A percentile compares a stretch with the other conserved stretches of the same genome.
phyloP scores from a whole-genome alignment of 305 asterid genomes.

The Fraxinus floribunda region DNA sequence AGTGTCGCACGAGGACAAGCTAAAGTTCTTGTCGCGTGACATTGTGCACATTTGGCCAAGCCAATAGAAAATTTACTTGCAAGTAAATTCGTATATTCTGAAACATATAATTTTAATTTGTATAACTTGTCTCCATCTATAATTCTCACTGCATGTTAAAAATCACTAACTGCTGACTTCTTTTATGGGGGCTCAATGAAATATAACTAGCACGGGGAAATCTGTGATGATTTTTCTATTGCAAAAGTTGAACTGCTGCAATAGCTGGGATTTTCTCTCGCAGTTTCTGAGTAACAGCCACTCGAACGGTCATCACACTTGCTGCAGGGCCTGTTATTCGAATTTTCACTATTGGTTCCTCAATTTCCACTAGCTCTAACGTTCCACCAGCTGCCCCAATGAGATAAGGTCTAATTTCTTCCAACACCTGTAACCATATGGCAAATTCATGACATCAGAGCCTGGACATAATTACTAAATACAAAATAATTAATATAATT shows the following conservation, averaged over 20 bases:
- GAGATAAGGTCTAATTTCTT: conserved; percentile 88
- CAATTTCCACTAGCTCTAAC: conserved; percentile 73
- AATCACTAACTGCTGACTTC: not conserved
- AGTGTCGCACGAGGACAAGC: too few relatives aligned
- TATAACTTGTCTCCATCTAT: not conserved
- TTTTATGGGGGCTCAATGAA: not conserved
- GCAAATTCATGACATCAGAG: not conserved
- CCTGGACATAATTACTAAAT: not conserved
- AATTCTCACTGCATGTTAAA: not conserved
- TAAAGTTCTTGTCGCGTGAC: too few relatives aligned
- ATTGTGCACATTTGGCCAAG: too few relatives aligned
- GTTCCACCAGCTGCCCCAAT: conserved; percentile 95
- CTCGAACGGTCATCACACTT: conserved; percentile 94
- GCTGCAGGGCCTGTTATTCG: conserved; percentile 93
- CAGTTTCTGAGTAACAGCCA: conserved; percentile 92
- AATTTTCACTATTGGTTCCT: conserved; percentile 91
- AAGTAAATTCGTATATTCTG: not conserved
- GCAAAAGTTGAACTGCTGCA: conserved; percentile 89
- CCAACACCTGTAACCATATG: conserved; percentile 62
- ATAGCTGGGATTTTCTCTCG: conserved; percentile 89
- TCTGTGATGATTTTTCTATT: conserved; percentile 30
- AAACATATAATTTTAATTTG: not conserved
- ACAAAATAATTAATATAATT: not conserved
- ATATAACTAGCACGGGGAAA: not conserved
- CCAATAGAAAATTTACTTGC: not conserved